Base-by-base conservation (phyloP, 495 filamentous ascomycete genomes). In the Daldinia grandis region DNA sequence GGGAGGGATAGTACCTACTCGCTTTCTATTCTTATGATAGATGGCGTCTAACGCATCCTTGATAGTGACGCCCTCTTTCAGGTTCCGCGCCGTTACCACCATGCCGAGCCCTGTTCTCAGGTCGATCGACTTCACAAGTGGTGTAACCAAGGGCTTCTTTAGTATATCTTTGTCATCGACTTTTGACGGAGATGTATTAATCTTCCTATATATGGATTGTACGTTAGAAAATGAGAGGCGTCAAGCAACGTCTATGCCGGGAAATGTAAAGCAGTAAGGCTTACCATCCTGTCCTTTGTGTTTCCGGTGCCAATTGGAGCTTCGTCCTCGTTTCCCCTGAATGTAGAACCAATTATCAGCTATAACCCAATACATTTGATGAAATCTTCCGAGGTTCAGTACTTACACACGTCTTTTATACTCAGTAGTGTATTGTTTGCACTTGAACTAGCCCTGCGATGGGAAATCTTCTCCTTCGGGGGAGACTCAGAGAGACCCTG, bases 31-130 rank as follows among this genome's bases (percentile, higher is more conserved):
- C 84, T 97, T 97, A 86, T 95, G 84, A 86, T 95, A 84, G 83
- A 97, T 97, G 72, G 92, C 94, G 79, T 97, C 93, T 76, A 97
- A 78, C 61, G 93, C 94, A 80, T 97, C 94, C 83, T 96, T 97
- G 84, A 97, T 92, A 40, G 94, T 97, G 69, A 97, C 93, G 37
- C 94, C 94, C 78, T 95, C 94, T 66, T 92, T 79, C 4, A 7
- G 14, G 79, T 97, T 97, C 69, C 94, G 87, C 69, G 93, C 94
- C 40, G 92, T 92, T 74, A 97, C 92, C 69, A 93, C 90, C 7
- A 93, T 83, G n/a, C 94, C 94, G 38, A 94, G 30, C 1, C 9
- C 2, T 1, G 30, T 31, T 31, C 1, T 9, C 5, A 97, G 85
- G 83, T 97, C 93, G 81, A 97, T 92, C 83, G 94, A 95, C 86